Evolutionary conservation across 2,329 filamentous ascomycete species (phyloP).

Genomic region (Karstenula rhodostoma): DNA sequence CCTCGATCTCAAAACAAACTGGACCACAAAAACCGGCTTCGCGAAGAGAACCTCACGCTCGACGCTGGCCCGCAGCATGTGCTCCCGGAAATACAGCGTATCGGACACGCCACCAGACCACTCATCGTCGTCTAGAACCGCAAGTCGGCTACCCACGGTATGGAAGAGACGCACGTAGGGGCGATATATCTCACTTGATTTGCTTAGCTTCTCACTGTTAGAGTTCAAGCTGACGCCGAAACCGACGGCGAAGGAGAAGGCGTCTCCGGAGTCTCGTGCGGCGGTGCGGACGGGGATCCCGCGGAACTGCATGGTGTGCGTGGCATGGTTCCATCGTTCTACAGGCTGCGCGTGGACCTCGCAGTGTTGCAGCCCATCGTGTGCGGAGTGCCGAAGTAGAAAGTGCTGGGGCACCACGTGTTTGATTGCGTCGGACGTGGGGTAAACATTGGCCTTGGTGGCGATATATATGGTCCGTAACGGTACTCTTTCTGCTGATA

Average conservation of each 20-base stretch:
- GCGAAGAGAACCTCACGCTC: neutral
- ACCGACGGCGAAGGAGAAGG: neutral
- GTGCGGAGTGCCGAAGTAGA: neutral
- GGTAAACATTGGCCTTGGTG: neutral
- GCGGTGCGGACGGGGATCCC: neutral
- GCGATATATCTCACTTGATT: neutral
- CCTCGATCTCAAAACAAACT: neutral
- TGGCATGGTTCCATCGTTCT: neutral
- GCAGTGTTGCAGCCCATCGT: neutral
- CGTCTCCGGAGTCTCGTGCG: too few species aligned
- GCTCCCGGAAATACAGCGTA: neutral
- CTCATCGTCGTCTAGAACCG: neutral
- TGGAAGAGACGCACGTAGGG: neutral
- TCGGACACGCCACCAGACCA: neutral
- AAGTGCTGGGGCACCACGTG: neutral
- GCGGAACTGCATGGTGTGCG: conserved; percentile 1
- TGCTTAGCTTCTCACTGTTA: neutral
- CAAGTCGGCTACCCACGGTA: neutral
- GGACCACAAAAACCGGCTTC: neutral
- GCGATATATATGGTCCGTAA: neutral
- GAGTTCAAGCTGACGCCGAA: neutral
- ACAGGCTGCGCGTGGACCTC: neutral
- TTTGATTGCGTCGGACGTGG: neutral
- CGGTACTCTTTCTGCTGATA: neutral
- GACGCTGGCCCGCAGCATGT: neutral